phyloP scores from a whole-genome alignment of 2,329 filamentous ascomycete genomes.

The Neurospora sp. region DNA sequence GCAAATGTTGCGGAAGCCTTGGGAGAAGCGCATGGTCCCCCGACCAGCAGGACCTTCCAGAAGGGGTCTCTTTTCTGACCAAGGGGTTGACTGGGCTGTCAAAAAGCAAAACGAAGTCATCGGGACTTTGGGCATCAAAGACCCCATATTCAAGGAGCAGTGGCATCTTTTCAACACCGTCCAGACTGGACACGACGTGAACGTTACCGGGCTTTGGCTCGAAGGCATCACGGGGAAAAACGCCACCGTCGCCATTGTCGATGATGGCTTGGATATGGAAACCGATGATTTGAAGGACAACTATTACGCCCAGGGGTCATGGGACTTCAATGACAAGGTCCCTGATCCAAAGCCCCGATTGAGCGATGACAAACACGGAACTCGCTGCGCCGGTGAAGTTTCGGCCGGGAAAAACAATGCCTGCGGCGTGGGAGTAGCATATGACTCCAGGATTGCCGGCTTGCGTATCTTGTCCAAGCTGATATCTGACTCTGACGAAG shows the following conservation, averaged over 20 bases:
- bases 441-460: conserved; percentile 80
- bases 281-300: conserved; percentile 88
- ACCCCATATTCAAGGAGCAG: conserved; percentile 88
- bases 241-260: conserved; percentile 84
- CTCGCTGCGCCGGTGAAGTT: conserved; percentile 89
- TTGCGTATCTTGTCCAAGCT: conserved; percentile 86
- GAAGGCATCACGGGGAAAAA: conserved; percentile 86
- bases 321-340: conserved; percentile 85
- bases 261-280: conserved; percentile 93
- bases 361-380: conserved; percentile 81
- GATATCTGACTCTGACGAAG: conserved; percentile 89
- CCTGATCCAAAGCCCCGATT: conserved; percentile 74
- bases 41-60: conserved; percentile 16
- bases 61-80: not conserved
- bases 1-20: conserved; percentile 42
- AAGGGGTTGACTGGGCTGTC: conserved; percentile 34
- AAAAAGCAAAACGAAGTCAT: conserved; percentile 52
- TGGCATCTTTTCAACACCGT: conserved; percentile 89
- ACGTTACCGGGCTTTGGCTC: conserved; percentile 89
- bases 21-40: conserved; percentile 43
- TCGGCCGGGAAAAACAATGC: conserved; percentile 85
- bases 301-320: conserved; percentile 87
- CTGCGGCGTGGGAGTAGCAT: conserved; percentile 93
- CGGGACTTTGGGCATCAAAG: conserved; percentile 60
- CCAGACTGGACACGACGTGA: conserved; percentile 81